Percentiles rank a stretch among this genome's conserved stretches.
phyloP scores from a whole-genome alignment of 176 grass and related monocot species.

The Ananas comosus region DNA sequence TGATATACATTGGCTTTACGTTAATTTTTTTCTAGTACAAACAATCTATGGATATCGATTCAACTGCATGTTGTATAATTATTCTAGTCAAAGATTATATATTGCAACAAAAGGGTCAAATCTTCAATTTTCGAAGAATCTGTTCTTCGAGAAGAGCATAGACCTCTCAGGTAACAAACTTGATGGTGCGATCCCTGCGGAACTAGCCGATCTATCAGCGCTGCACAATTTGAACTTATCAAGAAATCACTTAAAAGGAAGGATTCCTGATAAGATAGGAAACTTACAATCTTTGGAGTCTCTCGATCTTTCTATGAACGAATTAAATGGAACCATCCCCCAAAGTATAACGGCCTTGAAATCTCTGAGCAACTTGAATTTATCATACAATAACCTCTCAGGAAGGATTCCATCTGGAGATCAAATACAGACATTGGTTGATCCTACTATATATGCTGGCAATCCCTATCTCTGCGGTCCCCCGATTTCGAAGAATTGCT shows the following conservation, averaged over 20 bases:
- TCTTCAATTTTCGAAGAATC: not conserved
- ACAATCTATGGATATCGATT: no score
- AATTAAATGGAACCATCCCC: slow-evolving; percentile 23
- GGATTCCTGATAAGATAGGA: slow-evolving; percentile 15
- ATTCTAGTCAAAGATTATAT: not conserved
- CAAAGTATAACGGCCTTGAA: not conserved
- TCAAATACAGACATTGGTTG: slow-evolving; percentile 33
- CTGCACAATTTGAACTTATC: slow-evolving; percentile 28
- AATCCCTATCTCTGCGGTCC: slow-evolving; percentile 23
- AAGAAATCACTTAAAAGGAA: slow-evolving; percentile 1
- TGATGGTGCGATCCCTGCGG: slow-evolving; percentile 12
- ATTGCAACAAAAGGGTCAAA: slow-evolving; percentile 22
- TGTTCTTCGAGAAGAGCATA: not conserved
- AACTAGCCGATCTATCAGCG: slow-evolving; percentile 5
- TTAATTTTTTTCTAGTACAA: no score
- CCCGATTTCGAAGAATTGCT: slow-evolving; percentile 14
- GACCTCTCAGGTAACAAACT: slow-evolving; percentile 33
- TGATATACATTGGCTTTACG: no score
- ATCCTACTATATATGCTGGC: slow-evolving; percentile 20
- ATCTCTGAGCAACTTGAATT: slow-evolving; percentile 18
- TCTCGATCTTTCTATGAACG: slow-evolving; percentile 29
- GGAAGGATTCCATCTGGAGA: slow-evolving; percentile 24
- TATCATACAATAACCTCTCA: slow-evolving; percentile 32
- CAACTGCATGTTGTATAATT: no score
- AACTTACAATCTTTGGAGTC: slow-evolving; percentile 24